Evolutionary conservation across 352 stramenopile species (phyloP), one percentile per base, ranked within the genome.

Genomic region (Phytophthora cactorum): DNA sequence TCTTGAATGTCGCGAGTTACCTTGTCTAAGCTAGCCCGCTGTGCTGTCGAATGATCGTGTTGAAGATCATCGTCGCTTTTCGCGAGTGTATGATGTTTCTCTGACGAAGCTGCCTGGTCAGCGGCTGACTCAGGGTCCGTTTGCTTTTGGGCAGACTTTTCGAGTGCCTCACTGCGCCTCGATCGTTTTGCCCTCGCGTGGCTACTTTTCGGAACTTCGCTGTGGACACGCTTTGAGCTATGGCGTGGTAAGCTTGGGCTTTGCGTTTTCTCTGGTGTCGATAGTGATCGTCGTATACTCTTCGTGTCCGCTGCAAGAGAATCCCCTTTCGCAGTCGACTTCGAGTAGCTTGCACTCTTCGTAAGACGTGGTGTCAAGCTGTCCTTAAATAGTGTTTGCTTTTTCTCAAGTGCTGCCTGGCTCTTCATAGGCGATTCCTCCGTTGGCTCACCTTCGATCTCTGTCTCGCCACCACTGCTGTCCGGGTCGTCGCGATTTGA

Each of bases 391-490:
- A 36, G 6, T 10, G 14, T 5, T 10, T 29, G 8, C 0, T n/a
- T n/a, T 15, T 51, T 60, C 11, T 31, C 46, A 6, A 36, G 28
- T 34, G 7, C 15, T 41, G 53, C 27, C 39, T 54, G 38, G 22
- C 39, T 45, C 14, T 69, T 76, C 3, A 38, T 25, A n/a, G 52
- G 57, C 4, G 56, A 64, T 46, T 79, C 63, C 34, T 77, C 68
- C n/a, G 78, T 79, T 17, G 73, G 78, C 61, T 92, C 81, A 36
- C 70, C 65, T 56, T 92, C 83, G 12, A 89, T 81, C 38, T 92
- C 83, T 3, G 81, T 92, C 55, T 90, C 81, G 0, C 70, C 72
- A n/a, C 78, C 79, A 62, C 78, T 90, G 55, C 78, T 86, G 0
- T 85, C 82, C 28, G 69, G 72, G 8, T 77, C 67, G 6, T 70